Evolutionary conservation across 2,329 filamentous ascomycete species (phyloP), one percentile per base, ranked within the genome.

Genomic region (Penicillium brevicompactum): DNA sequence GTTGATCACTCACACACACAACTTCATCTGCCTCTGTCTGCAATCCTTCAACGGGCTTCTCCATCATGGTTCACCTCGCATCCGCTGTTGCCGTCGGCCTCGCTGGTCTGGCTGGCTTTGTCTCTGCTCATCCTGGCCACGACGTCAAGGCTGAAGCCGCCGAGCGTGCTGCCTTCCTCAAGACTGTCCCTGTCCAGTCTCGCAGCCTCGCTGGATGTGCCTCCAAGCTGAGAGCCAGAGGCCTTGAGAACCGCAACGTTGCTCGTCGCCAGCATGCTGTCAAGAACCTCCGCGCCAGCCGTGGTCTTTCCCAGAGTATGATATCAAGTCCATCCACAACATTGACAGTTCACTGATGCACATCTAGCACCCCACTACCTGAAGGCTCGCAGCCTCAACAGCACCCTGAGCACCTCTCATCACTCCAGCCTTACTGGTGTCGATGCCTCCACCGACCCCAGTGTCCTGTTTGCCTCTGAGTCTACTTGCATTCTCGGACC

Each of bases 401-500:
- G 64, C 10, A 60, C 70, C 31, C 61, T 78, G 11, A 72, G 67
- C 53, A 74, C 67, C 22, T 64, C 68, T 41, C 77, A 79, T 67
- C 70, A 75, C 56, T 76, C 76, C 46, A 71, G 71, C 24, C 43
- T 67, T 38, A 60, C 60, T 30, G 49, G 61, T 11, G 59, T 69
- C 14, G 60, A 63, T 40, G 47, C 46, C n/a, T 56, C 44, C 10
- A 66, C 63, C 10, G 64, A 67, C 49, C 64, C 67, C 4, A 55
- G 48, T 0, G 57, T 67, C 5, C 58, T 74, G 27, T 74, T 74
- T 38, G 57, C 62, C 11, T 70, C 68, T 7, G 66, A 69, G 64
- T 41, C 72, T 59, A 56, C 77, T 16, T 84, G 81, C 58, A 70
- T 82, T 24, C 70, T 84, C 27, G 78, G 74, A n/a, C 80, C 81